These are phyloP conservation scores for Pythium aquatile DNA, from an alignment of 352 stramenopile species.

Conservation along the genomic window DNA sequence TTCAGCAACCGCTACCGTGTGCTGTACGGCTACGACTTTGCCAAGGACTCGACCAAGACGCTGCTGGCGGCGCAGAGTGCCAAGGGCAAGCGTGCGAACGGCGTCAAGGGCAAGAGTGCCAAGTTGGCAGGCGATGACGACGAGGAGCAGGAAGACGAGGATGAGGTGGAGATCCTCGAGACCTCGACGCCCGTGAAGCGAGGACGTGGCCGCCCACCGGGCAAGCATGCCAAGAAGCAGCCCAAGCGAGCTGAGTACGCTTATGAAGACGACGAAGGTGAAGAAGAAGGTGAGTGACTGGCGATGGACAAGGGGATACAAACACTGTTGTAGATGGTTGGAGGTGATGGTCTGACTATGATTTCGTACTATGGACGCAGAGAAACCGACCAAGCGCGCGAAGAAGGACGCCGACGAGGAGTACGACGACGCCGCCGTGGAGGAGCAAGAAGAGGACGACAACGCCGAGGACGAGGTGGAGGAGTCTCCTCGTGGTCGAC, in stretches of 20 bases:
- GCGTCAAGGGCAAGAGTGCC: not conserved
- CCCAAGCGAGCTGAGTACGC: constrained; percentile 5
- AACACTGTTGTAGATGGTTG: no score
- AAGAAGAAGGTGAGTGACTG: constrained; percentile 9
- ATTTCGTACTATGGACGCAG: not conserved
- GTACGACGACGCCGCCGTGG: constrained; percentile 17
- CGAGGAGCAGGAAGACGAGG: constrained; percentile 26
- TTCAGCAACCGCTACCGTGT: constrained; percentile 51
- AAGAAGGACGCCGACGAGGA: constrained; percentile 25
- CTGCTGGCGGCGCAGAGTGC: constrained; percentile 18
- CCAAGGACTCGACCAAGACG: constrained; percentile 20
- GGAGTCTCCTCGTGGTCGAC: constrained; percentile 23
- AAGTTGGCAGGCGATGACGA: constrained; percentile 1
- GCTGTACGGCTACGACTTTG: constrained; percentile 31
- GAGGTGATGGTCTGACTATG: no score
- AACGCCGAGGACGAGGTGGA: constrained; percentile 21
- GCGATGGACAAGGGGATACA: not conserved
- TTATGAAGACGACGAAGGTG: constrained; percentile 1
- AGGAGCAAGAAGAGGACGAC: constrained; percentile 22
- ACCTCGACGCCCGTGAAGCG: constrained; percentile 11
- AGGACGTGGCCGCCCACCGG: constrained; percentile 22
- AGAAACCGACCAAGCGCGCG: constrained; percentile 2
- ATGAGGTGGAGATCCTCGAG: constrained; percentile 31
- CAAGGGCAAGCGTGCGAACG: constrained; percentile 15
- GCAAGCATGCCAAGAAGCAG: constrained; percentile 27